These are phyloP conservation scores for Arabis hirsuta DNA, from an alignment of 345 rosid genomes.

Conservation along the genomic window DNA sequence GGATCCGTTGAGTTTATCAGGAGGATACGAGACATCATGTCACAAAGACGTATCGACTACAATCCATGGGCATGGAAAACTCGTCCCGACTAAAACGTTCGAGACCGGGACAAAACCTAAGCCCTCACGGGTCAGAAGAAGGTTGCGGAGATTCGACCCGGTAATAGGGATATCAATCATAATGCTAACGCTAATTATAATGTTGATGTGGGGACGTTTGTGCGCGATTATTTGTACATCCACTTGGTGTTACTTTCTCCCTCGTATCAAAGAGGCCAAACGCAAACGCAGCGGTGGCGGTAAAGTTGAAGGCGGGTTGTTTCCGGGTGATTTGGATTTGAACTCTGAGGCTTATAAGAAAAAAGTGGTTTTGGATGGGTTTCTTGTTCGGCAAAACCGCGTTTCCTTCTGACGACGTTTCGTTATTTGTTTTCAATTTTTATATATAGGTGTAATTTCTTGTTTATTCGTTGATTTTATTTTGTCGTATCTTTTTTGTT, in stretches of 20 bases:
- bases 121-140: conserved; percentile 13
- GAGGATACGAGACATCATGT: conserved; percentile 22
- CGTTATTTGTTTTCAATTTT: no score
- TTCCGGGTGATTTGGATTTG: conserved; percentile 40
- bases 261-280: conserved; percentile 42
- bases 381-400: conserved; percentile 50
- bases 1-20: conserved; percentile 30
- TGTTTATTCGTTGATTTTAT: no score
- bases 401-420: conserved; percentile 19
- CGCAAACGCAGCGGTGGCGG: conserved; percentile 15
- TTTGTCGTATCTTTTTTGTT: no score
- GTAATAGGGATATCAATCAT: conserved; percentile 59
- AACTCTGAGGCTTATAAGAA: conserved; percentile 61
- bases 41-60: conserved; percentile 36
- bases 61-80: conserved; percentile 28
- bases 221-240: conserved; percentile 69
- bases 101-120: conserved; percentile 10
- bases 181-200: conserved; percentile 56
- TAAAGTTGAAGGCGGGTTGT: not conserved
- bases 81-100: conserved; percentile 20
- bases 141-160: conserved; percentile 41
- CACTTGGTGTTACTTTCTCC: conserved; percentile 59
- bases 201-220: conserved; percentile 63
- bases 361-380: conserved; percentile 73
- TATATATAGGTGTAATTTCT: not conserved